phyloP scores from a whole-genome alignment of 116 monocot species.

The Cymodocea nodosa region DNA sequence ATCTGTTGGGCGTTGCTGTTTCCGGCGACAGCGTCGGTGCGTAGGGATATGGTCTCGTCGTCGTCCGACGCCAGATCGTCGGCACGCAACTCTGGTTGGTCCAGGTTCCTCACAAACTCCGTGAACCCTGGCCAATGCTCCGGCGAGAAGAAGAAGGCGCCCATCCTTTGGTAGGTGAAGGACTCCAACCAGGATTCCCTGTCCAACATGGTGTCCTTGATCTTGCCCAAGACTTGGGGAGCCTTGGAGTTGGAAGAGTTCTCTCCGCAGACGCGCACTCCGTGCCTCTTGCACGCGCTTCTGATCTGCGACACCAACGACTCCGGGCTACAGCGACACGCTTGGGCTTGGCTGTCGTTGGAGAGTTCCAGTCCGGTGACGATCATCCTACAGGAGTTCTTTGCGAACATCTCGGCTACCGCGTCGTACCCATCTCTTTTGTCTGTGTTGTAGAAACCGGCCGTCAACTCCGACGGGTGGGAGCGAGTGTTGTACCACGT shows the following conservation, averaged over 20 bases:
- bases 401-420: constrained; percentile 33
- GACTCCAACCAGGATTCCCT: constrained; percentile 8
- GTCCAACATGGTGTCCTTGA: constrained; percentile 24
- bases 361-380: constrained; percentile 39
- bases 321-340: constrained; percentile 25
- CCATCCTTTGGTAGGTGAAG: constrained; percentile 66
- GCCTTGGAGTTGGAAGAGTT: constrained; percentile 18
- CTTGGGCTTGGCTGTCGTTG: constrained; percentile 16
- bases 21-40: neutral
- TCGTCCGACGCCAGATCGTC: constrained; percentile 13
- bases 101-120: constrained; percentile 35
- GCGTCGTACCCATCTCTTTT: constrained; percentile 40
- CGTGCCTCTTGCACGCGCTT: constrained; percentile 29
- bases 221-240: constrained; percentile 11
- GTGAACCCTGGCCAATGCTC: constrained; percentile 60
- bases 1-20: constrained; percentile 2
- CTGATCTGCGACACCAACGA: constrained; percentile 38
- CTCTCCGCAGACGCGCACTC: constrained; percentile 51
- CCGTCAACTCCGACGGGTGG: constrained; percentile 29
- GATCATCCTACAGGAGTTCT: constrained; percentile 25
- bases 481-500: constrained; percentile 37
- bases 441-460: constrained; percentile 42
- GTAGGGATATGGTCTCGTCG: constrained; percentile 3
- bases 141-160: constrained; percentile 71
- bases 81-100: constrained; percentile 5